Evolutionary conservation across 345 rosid genomes (phyloP), one percentile per base, ranked within the genome.

Genomic region (Eutrema japonicum): DNA sequence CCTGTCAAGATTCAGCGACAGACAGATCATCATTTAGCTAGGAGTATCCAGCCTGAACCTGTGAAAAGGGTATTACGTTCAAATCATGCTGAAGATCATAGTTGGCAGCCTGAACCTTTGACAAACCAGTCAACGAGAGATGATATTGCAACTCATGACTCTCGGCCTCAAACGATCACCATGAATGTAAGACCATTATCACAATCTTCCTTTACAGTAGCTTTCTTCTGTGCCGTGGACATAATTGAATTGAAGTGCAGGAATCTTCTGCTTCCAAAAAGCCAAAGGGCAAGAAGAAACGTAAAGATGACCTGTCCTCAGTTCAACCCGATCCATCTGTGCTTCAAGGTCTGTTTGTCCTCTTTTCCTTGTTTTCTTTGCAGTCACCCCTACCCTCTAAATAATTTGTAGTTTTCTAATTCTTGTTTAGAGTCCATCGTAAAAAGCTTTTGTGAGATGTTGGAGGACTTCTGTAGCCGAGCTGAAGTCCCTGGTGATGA

Each of bases 401-500:
- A 47, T 27, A 38, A 54, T 74, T 5, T 61, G 2, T 38, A 47
- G 41, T 76, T 62, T 54, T 37, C 35, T 64, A 33, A 26, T 70
- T 37, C 53, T 77, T 64, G 46, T 70, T 46, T 75, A 95, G 99
- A 95, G 83, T 84, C 86, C 72, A 73, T 74, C 7, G 58, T 92
- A 77, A 72, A 83, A 71, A 82, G 75, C 79, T 92, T 95, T 79
- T 81, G 85, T 79, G 92, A 88, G 79, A 73, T 83, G 82, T 74
- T 90, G 73, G 98, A 92, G 78, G 98, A 87, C 67, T 83, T 95
- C 68, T 90, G 91, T 74, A 72, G 85, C 71, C 86, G 85, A 87
- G 92, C 97, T 81, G 97, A 87, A 83, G 73, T 88, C 80, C 77
- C 80, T 66, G 80, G 80, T 81, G 98, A 95, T 83, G 99, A 92